phyloP scores from a whole-genome alignment of 2,329 filamentous ascomycete species.

The Pseudogymnoascus sp. region DNA sequence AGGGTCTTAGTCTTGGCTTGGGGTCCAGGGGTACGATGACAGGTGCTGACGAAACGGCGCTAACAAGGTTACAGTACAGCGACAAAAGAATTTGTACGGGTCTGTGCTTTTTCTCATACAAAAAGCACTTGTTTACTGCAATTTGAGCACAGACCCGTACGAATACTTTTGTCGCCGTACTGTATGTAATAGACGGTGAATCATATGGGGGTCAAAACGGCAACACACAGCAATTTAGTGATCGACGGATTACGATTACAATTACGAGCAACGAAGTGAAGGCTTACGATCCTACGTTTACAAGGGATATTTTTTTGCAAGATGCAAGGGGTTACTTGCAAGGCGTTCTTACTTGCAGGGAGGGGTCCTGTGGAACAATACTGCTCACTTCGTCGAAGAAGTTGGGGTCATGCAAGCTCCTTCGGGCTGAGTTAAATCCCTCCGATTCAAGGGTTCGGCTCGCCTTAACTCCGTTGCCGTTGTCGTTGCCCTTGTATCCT shows the following conservation, averaged over 20 bases:
- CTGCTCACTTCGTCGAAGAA: not conserved
- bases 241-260: not conserved
- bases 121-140: no score
- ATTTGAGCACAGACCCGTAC: no score
- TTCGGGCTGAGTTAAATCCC: not conserved
- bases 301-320: not conserved
- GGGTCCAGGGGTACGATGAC: not conserved
- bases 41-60: not conserved
- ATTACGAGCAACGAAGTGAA: not conserved
- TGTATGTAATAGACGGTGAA: not conserved
- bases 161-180: no score
- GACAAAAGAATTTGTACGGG: no score
- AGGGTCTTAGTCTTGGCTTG: not conserved
- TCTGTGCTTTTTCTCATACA: no score
- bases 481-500: not conserved
- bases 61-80: not conserved
- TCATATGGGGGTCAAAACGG: not conserved
- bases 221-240: not conserved
- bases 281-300: not conserved
- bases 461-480: not conserved
- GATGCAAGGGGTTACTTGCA: not conserved
- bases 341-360: not conserved
- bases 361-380: not conserved
- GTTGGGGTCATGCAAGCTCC: not conserved
- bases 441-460: not conserved